These are phyloP conservation scores for Populus euphratica DNA, from an alignment of 345 rosid species.

Conservation along the genomic window DNA sequence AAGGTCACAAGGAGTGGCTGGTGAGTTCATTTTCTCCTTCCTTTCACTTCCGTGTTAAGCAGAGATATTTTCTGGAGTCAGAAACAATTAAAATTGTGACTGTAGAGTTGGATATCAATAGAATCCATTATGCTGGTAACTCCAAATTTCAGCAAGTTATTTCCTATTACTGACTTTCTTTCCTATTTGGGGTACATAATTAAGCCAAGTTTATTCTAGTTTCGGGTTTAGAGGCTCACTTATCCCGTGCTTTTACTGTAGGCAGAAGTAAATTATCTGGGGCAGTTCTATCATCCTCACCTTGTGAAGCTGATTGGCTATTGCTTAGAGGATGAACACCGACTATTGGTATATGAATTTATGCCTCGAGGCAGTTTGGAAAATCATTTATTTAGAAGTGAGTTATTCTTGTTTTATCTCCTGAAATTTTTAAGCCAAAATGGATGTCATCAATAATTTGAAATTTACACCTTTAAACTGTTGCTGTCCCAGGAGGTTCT, in stretches of 20 bases:
- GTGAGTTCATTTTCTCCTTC: constrained; percentile 42
- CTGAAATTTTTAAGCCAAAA: neutral
- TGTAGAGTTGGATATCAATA: neutral
- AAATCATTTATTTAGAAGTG: constrained; percentile 80
- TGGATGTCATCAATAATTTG: neutral
- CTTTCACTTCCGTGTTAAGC: neutral
- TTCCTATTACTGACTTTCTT: neutral
- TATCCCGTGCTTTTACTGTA: constrained; percentile 18
- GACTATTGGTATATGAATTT: constrained; percentile 89
- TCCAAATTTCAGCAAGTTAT: neutral
- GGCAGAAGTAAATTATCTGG: constrained; percentile 89
- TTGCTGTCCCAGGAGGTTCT: constrained; percentile 66
- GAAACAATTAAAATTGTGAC: neutral
- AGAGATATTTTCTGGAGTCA: neutral
- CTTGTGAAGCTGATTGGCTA: constrained; percentile 82
- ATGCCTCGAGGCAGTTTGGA: constrained; percentile 96
- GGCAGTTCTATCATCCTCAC: constrained; percentile 78
- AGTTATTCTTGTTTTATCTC: constrained; percentile 23
- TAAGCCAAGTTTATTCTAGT: neutral
- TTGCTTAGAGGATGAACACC: constrained; percentile 90
- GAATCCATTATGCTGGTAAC: neutral
- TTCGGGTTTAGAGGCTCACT: neutral
- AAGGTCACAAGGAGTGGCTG: constrained; percentile 98
- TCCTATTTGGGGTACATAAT: neutral
- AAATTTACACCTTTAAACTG: neutral